Percentiles rank a stretch among this genome's conserved stretches.
Evolutionary conservation across 495 filamentous ascomycete species (phyloP).

Genomic region (Penicillium coffeae): DNA sequence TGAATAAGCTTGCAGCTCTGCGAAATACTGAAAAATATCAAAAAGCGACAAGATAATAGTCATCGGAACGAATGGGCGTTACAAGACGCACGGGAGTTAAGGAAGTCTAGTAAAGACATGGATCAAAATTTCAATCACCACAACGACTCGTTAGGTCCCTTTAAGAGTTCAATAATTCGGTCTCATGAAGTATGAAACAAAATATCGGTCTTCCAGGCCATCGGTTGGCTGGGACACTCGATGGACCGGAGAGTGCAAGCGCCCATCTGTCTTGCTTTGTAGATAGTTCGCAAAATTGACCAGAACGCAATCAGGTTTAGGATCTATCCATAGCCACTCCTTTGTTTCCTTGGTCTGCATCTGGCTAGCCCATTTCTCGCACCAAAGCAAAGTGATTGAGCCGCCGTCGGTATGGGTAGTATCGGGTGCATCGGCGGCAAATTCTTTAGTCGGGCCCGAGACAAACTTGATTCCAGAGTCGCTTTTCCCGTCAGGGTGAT

Average conservation of each 20-base stretch:
- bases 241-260: constrained; percentile 22
- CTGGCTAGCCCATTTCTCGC: constrained; percentile 18
- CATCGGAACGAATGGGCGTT: too few species aligned
- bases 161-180: too few species aligned
- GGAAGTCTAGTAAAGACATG: too few species aligned
- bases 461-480: constrained; percentile 12
- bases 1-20: too few species aligned
- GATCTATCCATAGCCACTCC: constrained; percentile 15
- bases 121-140: too few species aligned
- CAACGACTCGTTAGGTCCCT: too few species aligned
- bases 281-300: constrained; percentile 29
- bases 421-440: constrained; percentile 9
- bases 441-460: constrained; percentile 8
- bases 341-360: constrained; percentile 13
- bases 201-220: constrained; percentile 24
- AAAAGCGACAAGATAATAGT: too few species aligned
- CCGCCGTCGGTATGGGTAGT: constrained; percentile 16
- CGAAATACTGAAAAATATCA: too few species aligned
- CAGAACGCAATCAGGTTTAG: constrained; percentile 16
- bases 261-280: constrained; percentile 18
- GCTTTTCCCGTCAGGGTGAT: constrained; percentile 5
- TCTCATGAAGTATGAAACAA: constrained; percentile 27
- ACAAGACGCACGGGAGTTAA: too few species aligned
- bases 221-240: constrained; percentile 24
- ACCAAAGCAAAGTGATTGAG: constrained; percentile 19